Percentiles rank a stretch among this genome's conserved stretches.
Evolutionary conservation across 768 basidiomycete species (phyloP).

Genomic region (Tylopilus sp.): DNA sequence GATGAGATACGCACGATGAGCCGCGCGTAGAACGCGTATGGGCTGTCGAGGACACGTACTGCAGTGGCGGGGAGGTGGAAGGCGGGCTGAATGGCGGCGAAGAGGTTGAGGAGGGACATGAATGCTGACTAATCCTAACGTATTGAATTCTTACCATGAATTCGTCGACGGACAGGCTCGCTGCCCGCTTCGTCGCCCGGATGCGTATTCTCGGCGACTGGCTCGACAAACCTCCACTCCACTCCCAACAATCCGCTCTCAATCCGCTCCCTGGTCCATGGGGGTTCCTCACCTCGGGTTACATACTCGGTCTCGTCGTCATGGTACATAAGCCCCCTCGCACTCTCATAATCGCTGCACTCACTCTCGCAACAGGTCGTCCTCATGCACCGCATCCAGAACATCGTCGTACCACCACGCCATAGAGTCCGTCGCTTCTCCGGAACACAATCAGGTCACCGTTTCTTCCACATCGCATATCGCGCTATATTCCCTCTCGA

Average conservation of each 20-base stretch:
- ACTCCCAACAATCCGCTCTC: background rate
- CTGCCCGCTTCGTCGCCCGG: background rate
- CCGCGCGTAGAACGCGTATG: conserved; percentile 51
- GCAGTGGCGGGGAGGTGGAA: conserved; percentile 44
- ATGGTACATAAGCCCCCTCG: conserved; percentile 44
- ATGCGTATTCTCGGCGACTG: background rate
- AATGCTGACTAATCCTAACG: conserved; percentile 23
- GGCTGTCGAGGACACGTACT: conserved; percentile 53
- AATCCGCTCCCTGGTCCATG: conserved; percentile 53
- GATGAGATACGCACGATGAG: conserved; percentile 50
- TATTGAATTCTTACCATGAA: background rate
- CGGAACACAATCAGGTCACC: conserved; percentile 26
- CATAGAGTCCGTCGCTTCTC: conserved; percentile 14
- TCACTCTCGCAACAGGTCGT: conserved; percentile 45
- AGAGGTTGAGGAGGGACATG: conserved; percentile 13
- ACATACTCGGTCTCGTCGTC: conserved; percentile 61
- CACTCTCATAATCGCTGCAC: background rate
- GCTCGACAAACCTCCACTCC: background rate
- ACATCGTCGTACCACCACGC: conserved; percentile 69
- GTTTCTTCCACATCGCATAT: conserved; percentile 26
- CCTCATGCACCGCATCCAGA: conserved; percentile 71
- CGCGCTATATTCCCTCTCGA: conserved; percentile 59
- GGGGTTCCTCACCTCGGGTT: conserved; percentile 72
- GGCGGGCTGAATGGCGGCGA: conserved; percentile 44
- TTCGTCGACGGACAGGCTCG: background rate